These are phyloP conservation scores for Cercospora citrullina DNA, from an alignment of 2,329 filamentous ascomycete species.

Conservation along the genomic window DNA sequence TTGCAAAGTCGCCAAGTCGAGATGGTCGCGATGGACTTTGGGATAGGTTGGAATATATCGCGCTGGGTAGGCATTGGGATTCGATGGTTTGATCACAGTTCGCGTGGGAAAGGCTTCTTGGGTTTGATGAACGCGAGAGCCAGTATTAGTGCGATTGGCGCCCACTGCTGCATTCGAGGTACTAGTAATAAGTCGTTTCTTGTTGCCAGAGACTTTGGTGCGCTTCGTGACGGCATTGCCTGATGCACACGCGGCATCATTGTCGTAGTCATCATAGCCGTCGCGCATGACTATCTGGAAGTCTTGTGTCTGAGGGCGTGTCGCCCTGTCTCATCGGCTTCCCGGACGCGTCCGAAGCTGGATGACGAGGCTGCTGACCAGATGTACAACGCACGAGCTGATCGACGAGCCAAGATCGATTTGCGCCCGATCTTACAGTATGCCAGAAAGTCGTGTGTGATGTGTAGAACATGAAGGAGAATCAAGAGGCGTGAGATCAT, in stretches of 20 bases:
- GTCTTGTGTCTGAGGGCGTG: background rate
- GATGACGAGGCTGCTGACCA: background rate
- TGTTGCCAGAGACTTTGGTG: slow-evolving; percentile 1
- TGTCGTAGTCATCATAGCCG: background rate
- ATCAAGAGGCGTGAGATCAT: background rate
- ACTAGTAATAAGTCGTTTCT: slow-evolving; percentile 9
- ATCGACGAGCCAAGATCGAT: background rate
- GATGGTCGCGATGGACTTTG: slow-evolving; percentile 6
- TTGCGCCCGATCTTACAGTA: background rate
- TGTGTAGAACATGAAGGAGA: background rate
- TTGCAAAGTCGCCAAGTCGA: background rate
- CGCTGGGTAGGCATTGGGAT: background rate
- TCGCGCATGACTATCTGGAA: background rate
- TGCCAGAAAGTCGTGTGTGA: background rate
- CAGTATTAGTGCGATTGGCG: background rate
- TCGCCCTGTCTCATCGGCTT: background rate
- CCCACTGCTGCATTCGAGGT: background rate
- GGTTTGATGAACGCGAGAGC: background rate
- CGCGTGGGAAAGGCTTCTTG: background rate
- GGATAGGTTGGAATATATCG: background rate
- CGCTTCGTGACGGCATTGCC: background rate
- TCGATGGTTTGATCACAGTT: background rate
- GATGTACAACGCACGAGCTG: background rate
- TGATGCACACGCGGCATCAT: background rate
- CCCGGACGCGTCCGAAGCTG: background rate